phyloP scores from a whole-genome alignment of 2,329 filamentous ascomycete species.

The Domatiomyces globalis region DNA sequence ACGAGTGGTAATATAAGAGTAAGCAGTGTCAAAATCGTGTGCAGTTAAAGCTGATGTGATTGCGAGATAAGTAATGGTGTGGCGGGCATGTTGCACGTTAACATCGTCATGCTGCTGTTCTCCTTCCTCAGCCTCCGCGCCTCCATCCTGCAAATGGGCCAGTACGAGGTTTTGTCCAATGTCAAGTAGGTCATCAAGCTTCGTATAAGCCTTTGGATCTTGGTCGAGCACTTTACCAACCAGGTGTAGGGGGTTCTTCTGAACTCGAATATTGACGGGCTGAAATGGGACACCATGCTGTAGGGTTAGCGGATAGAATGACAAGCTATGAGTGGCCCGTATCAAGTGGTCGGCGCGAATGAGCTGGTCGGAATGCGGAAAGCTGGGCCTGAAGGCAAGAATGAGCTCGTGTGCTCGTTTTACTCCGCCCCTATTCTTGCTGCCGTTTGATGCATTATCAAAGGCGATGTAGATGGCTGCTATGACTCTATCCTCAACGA shows the following conservation, averaged over 20 bases:
- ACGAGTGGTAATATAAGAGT: slow-evolving; percentile 51
- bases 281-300: slow-evolving; percentile 53
- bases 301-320: slow-evolving; percentile 50
- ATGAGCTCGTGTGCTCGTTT: slow-evolving; percentile 45
- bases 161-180: slow-evolving; percentile 46
- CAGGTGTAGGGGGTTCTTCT: slow-evolving; percentile 44
- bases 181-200: slow-evolving; percentile 48
- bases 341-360: slow-evolving; percentile 40
- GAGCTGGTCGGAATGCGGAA: slow-evolving; percentile 27
- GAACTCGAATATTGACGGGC: slow-evolving; percentile 52
- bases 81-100: slow-evolving; percentile 26
- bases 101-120: slow-evolving; percentile 9
- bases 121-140: slow-evolving; percentile 2
- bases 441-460: slow-evolving; percentile 53
- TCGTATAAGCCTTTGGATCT: slow-evolving; percentile 47
- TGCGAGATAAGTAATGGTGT: slow-evolving; percentile 33
- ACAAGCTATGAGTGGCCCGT: slow-evolving; percentile 48
- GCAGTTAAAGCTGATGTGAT: slow-evolving; percentile 31
- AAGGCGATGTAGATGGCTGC: slow-evolving; percentile 42
- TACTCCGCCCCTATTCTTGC: slow-evolving; percentile 47
- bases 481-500: slow-evolving; percentile 40
- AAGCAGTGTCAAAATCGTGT: slow-evolving; percentile 45
- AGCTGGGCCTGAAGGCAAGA: slow-evolving; percentile 29
- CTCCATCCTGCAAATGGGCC: slow-evolving; percentile 24
- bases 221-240: slow-evolving; percentile 48